These are phyloP conservation scores for Solanum microdontum DNA, from an alignment of 257 asterid genomes.

Conservation along the genomic window DNA sequence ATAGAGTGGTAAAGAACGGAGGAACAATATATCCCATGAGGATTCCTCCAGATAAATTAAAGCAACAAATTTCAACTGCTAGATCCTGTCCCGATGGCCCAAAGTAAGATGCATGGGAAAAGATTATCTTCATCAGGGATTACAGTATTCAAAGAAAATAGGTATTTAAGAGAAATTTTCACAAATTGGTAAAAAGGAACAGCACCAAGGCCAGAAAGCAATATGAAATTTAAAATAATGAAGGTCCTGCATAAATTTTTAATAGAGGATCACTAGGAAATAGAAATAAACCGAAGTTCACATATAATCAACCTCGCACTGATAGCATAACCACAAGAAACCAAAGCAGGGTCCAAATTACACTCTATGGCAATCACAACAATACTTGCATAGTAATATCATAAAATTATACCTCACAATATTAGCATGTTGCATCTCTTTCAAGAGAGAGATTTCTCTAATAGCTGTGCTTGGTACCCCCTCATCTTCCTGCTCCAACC, in stretches of 20 bases:
- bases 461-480: conserved; percentile 99
- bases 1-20: neutral
- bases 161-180: neutral
- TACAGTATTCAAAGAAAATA: neutral
- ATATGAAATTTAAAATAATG: neutral
- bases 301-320: neutral
- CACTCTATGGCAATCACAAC: neutral
- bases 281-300: neutral
- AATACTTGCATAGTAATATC: neutral
- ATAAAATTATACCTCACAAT: conserved; percentile 53
- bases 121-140: neutral
- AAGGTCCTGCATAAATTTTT: neutral
- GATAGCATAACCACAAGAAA: neutral
- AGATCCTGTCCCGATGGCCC: neutral
- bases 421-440: conserved; percentile 95
- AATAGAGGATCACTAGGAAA: neutral
- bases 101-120: neutral
- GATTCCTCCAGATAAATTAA: neutral
- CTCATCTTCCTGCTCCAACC: conserved; percentile 96
- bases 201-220: neutral
- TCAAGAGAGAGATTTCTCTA: conserved; percentile 90
- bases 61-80: neutral
- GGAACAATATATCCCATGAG: neutral
- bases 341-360: neutral
- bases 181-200: neutral